A percentile compares a stretch with the other conserved stretches of the same genome.
Evolutionary conservation across 805 yeast genomes (phyloP).

Genomic region (Starmerella vitae): DNA sequence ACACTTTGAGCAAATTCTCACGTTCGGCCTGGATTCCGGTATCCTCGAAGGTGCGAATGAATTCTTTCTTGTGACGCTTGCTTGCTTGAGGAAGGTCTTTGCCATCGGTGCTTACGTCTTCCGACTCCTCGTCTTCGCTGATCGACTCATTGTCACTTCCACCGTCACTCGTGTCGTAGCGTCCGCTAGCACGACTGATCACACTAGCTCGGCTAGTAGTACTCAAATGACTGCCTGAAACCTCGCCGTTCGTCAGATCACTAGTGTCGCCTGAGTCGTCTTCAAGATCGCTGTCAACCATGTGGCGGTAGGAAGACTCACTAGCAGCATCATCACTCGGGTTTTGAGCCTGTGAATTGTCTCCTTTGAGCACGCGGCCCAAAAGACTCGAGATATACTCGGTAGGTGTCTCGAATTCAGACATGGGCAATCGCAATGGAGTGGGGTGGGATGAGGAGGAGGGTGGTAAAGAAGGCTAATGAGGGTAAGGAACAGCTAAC

Average conservation of each 20-base stretch:
- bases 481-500: too few relatives aligned
- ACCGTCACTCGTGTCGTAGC: not conserved
- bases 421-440: too few relatives aligned
- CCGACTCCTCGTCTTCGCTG: conserved; percentile 5
- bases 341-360: not conserved
- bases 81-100: conserved; percentile 33
- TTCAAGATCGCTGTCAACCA: not conserved
- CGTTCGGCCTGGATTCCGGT: conserved; percentile 4
- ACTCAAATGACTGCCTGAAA: not conserved
- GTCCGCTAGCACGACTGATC: not conserved
- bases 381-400: not conserved
- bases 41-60: conserved; percentile 49
- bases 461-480: too few relatives aligned
- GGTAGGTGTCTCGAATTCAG: not conserved
- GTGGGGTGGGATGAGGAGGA: too few relatives aligned
- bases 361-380: not conserved
- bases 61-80: conserved; percentile 52
- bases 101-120: conserved; percentile 2
- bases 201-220: not conserved
- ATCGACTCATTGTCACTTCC: not conserved
- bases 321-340: not conserved
- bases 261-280: too few relatives aligned
- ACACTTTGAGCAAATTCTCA: conserved; percentile 25
- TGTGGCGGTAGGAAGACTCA: not conserved
- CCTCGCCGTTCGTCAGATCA: not conserved